Evolutionary conservation across 352 stramenopile species (phyloP), one percentile per base, ranked within the genome.

Genomic region (Phytophthora niederhauseri): DNA sequence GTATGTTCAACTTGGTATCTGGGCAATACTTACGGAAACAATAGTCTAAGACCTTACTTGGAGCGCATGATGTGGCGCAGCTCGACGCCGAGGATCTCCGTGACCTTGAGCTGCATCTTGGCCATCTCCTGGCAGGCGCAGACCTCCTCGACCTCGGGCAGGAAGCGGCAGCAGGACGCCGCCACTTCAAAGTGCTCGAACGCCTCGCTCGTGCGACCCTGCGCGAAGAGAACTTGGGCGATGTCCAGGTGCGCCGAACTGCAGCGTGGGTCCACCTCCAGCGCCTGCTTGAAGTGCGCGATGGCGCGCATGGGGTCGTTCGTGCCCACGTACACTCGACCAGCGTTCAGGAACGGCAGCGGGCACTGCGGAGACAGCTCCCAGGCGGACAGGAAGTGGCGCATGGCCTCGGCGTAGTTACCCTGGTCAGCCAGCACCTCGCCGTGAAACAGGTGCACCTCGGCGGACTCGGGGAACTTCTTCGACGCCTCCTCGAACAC

Each of bases 21-120:
- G 31, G 31, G 14, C 9, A 38, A 31, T 31, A 31, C 28, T 20
- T 48, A 20, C 38, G 38, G 20, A 7, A 48, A n/a, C 14, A 48
- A 48, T 48, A 11, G 17, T 48, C 38, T 48, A 48, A 60, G 49
- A 41, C 49, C 38, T 52, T 82, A 93, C 73, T 93, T 92, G 68
- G 78, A 80, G 41, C 84, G 82, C 86, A 94, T 92, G 72, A 94
- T 92, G 74, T 96, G 88, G 58, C 86, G 84, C 57, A 96, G 72
- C 61, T 96, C 86, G 46, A 96, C 88, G 50, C 86, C 88, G 19
- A 96, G 78, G 48, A 96, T 94, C 53, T 93, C 85, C 30, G 85
- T 94, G 36, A 92, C 88, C 61, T 89, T 81, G 36, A 94, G 80
- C 76, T 95, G 88, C 86, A 94, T 94, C 57, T 81, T 85, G n/a